Conservation (phyloP, 345 rosid genomes). For the Erucastrum elatum region DNA sequence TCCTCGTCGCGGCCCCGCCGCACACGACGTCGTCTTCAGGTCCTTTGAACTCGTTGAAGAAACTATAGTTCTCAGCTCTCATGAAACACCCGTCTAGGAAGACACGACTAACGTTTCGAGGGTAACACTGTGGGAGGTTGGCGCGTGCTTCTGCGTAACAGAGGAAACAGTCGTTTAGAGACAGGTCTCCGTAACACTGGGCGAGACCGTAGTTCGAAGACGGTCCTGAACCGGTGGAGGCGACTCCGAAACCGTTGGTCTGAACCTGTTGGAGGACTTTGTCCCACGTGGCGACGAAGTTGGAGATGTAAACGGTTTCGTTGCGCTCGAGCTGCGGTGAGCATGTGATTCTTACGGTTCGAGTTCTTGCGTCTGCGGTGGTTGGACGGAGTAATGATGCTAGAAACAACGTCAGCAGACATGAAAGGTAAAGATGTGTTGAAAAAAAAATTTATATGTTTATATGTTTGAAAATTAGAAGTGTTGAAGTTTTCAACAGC, state of each 20-base stretch:
- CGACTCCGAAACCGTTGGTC: conserved; percentile 54
- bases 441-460: neutral
- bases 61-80: conserved; percentile 86
- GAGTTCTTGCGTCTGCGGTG: conserved; percentile 60
- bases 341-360: conserved; percentile 48
- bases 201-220: conserved; percentile 76
- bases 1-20: conserved; percentile 58
- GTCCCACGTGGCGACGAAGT: conserved; percentile 79
- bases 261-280: conserved; percentile 73
- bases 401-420: conserved; percentile 20
- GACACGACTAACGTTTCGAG: conserved; percentile 70
- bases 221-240: conserved; percentile 68
- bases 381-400: conserved; percentile 26
- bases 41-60: conserved; percentile 65
- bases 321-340: conserved; percentile 57
- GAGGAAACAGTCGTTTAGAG: conserved; percentile 72
- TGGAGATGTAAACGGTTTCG: conserved; percentile 56
- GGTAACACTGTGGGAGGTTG: conserved; percentile 85
- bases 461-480: neutral
- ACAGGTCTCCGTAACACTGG: conserved; percentile 87
- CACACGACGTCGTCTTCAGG: conserved; percentile 51
- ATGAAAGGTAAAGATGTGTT: conserved; percentile 14
- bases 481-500: conserved; percentile 20
- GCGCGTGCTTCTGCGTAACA: conserved; percentile 93
- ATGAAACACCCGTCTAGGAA: conserved; percentile 94